Evolutionary conservation across 2,329 filamentous ascomycete genomes (phyloP), one percentile per base, ranked within the genome.

Genomic region (Ophiostoma perfectum): DNA sequence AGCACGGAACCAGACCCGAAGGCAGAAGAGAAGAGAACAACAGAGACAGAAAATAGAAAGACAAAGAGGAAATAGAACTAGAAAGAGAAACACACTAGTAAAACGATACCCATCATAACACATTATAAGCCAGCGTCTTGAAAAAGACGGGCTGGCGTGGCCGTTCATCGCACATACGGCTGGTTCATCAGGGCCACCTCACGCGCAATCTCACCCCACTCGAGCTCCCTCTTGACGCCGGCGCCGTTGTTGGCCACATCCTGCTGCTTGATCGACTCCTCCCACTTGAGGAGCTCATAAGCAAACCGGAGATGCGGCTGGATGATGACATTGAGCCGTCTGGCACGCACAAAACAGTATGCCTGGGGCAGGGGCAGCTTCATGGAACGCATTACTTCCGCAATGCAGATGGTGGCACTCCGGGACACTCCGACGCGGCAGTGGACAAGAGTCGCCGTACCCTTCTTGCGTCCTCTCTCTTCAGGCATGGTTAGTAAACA

Each of bases 111-210:
- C 36, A 49, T 5, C 41, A 14, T 39, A 44, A 39, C 2, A 38
- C 27, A 58, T 58, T 36, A 38, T 3, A 58, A 6, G 47, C 16
- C n/a, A 18, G 18, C 9, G 16, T 12, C 45, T 12, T 8, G 12
- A 4, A 47, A 16, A 55, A 52, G n/a, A 55, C 18, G 4, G 49
- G 49, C n/a, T n/a, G n/a, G n/a, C n/a, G n/a, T 55, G 55, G 2
- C 60, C 2, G 38, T 18, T 78, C 74, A 91, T 78, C 90, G 83
- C 18, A 91, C 89, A 78, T 98, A 98, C 16, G 95, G 95, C 74
- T 91, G 89, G 76, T 99, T 99, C 92, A 99, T 96, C 41, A 94
- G 82, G 4, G 95, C 93, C 73, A 99, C 93, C 78, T 98, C 94
- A 72, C 93, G 85, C 6, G 92, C 85, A 70, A 98, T 90, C 64